These are phyloP conservation scores for Pleurotus tuoliensis DNA, from an alignment of 768 basidiomycete genomes.

Conservation along the genomic window DNA sequence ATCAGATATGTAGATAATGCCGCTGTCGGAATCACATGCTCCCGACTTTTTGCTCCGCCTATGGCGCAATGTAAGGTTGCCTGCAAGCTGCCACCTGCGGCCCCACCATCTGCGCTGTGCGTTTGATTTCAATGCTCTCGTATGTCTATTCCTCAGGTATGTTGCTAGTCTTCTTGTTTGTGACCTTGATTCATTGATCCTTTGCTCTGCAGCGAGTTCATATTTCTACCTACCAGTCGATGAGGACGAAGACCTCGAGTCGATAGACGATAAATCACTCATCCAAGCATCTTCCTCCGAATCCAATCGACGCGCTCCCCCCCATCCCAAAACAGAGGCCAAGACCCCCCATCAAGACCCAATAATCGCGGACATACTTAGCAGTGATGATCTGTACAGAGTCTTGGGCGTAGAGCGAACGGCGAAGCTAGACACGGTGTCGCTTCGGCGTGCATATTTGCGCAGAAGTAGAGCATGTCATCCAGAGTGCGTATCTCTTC, in stretches of 20 bases:
- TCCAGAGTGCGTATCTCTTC: conserved; percentile 66
- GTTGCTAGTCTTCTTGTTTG: background rate
- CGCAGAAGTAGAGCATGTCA: conserved; percentile 73
- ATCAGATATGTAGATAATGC: too few relatives aligned
- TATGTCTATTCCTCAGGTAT: background rate
- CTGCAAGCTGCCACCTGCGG: too few relatives aligned
- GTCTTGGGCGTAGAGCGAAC: conserved; percentile 63
- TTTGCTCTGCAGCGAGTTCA: conserved; percentile 40
- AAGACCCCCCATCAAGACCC: conserved; percentile 13
- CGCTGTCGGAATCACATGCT: too few relatives aligned
- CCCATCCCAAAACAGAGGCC: conserved; percentile 2
- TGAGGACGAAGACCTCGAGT: conserved; percentile 46
- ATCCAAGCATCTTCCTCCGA: conserved; percentile 35
- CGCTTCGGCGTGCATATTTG: conserved; percentile 74
- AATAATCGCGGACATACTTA: conserved; percentile 48
- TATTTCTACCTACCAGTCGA: conserved; percentile 66
- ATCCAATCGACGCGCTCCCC: conserved; percentile 5
- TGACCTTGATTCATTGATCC: background rate
- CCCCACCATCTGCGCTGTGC: background rate
- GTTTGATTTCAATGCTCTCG: background rate
- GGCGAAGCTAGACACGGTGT: conserved; percentile 49
- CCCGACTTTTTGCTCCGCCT: too few relatives aligned
- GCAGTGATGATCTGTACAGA: conserved; percentile 64
- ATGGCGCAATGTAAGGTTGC: too few relatives aligned
- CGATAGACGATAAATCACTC: conserved; percentile 41